Conservation (phyloP, 805 yeast genomes). For the Ogataea pini region DNA sequence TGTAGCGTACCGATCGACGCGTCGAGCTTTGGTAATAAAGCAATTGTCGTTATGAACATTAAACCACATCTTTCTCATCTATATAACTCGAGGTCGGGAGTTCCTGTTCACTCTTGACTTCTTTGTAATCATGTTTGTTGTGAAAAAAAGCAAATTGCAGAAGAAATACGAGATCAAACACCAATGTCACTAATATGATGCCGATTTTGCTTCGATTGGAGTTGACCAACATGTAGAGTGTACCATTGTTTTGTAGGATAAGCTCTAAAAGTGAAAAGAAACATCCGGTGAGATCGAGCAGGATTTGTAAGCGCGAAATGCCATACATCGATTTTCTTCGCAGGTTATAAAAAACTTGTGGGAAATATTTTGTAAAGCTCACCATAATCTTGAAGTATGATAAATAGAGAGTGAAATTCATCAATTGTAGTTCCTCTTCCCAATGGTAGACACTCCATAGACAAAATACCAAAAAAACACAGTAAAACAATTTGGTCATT, state of each 20-base stretch:
- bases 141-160: conserved; percentile 25
- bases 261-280: conserved; percentile 42
- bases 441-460: conserved; percentile 16
- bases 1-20: background rate
- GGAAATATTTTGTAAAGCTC: conserved; percentile 50
- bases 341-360: conserved; percentile 46
- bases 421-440: conserved; percentile 23
- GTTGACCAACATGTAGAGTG: conserved; percentile 28
- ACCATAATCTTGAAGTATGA: conserved; percentile 47
- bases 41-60: background rate
- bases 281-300: conserved; percentile 46
- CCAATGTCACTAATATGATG: conserved; percentile 38
- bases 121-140: background rate
- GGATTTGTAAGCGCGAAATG: conserved; percentile 41
- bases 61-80: background rate
- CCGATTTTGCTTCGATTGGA: conserved; percentile 48
- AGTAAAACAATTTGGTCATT: conserved; percentile 23
- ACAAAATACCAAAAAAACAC: conserved; percentile 15
- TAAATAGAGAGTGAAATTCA: conserved; percentile 42
- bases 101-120: background rate
- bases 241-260: conserved; percentile 36
- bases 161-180: conserved; percentile 33
- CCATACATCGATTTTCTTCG: conserved; percentile 47
- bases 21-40: background rate
- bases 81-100: background rate